These are phyloP conservation scores for Leucaena leucocephala DNA, from an alignment of 306 rosid genomes.

Conservation along the genomic window DNA sequence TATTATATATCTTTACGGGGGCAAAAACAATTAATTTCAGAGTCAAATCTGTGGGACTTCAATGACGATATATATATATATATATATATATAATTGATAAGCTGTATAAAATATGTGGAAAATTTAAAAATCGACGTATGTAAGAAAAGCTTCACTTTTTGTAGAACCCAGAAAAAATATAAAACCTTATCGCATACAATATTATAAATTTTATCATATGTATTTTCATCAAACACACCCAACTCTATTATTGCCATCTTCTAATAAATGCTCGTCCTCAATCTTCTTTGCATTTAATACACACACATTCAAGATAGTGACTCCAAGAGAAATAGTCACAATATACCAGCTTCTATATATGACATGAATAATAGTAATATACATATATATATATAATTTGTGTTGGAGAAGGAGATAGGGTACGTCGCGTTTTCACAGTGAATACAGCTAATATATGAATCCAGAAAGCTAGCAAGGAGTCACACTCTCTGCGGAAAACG, in stretches of 20 bases:
- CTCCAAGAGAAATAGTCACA: not conserved
- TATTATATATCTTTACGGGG: not conserved
- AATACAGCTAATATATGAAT: conserved; percentile 67
- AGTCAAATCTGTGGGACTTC: not conserved
- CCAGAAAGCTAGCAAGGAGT: conserved; percentile 48
- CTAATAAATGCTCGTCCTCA: conserved; percentile 47
- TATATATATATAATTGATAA: conserved; percentile 6
- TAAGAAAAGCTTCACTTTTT: too few relatives aligned
- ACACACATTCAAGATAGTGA: conserved; percentile 29
- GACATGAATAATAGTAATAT: not conserved
- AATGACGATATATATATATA: not conserved
- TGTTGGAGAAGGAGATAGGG: conserved; percentile 7
- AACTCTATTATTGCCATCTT: conserved; percentile 54
- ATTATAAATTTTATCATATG: conserved; percentile 34
- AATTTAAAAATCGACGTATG: too few relatives aligned
- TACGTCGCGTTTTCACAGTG: conserved; percentile 56
- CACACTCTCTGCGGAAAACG: conserved; percentile 57
- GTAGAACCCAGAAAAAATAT: not conserved
- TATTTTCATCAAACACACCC: conserved; percentile 41
- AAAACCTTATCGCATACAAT: conserved; percentile 8
- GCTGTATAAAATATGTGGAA: not conserved
- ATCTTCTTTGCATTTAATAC: conserved; percentile 34
- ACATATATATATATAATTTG: not conserved
- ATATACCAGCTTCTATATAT: not conserved
- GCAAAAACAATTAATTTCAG: not conserved